A percentile compares a stretch with the other conserved stretches of the same genome.
These are phyloP conservation scores for Sporormia fimetaria DNA, from an alignment of 495 filamentous ascomycete genomes.

Conservation along the genomic window DNA sequence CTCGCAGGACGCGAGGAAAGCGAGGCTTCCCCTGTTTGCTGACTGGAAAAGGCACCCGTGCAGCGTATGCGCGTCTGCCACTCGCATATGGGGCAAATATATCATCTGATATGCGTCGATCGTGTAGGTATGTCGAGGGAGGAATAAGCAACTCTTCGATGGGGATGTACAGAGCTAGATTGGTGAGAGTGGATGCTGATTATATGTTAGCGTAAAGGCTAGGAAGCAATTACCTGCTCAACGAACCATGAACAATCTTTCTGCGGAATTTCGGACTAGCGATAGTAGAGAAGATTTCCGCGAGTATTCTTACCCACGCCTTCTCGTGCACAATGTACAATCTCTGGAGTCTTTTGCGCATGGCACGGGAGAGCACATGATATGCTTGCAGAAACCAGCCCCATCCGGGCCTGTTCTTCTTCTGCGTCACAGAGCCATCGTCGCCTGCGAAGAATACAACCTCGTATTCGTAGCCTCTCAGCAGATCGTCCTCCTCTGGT, in stretches of 20 bases:
- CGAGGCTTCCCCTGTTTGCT: slow-evolving; percentile 32
- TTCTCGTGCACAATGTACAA: slow-evolving; percentile 49
- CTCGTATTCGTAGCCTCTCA: slow-evolving; percentile 42
- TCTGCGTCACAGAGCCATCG: slow-evolving; percentile 32
- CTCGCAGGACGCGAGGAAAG: slow-evolving; percentile 41
- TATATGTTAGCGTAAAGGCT: no score
- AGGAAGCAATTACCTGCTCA: slow-evolving; percentile 7
- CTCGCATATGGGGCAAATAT: slow-evolving; percentile 41
- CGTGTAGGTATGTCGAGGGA: slow-evolving; percentile 42
- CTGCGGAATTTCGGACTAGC: slow-evolving; percentile 47
- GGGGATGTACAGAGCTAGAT: slow-evolving; percentile 38
- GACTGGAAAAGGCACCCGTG: slow-evolving; percentile 35
- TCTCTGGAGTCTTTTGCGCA: slow-evolving; percentile 42
- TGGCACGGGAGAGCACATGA: slow-evolving; percentile 41
- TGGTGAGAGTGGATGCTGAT: slow-evolving; percentile 39
- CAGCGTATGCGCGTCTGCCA: slow-evolving; percentile 36
- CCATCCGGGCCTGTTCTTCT: slow-evolving; percentile 42
- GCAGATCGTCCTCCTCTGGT: slow-evolving; percentile 43
- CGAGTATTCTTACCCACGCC: slow-evolving; percentile 44
- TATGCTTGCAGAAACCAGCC: slow-evolving; percentile 50
- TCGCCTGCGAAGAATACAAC: slow-evolving; percentile 45
- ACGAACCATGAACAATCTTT: slow-evolving; percentile 44
- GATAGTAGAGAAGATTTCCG: slow-evolving; percentile 47
- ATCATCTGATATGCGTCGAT: slow-evolving; percentile 38
- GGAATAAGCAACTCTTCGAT: slow-evolving; percentile 43